A percentile compares a stretch with the other conserved stretches of the same genome.
phyloP scores from a whole-genome alignment of 2,329 filamentous ascomycete genomes.

The Annulohypoxylon truncatum region DNA sequence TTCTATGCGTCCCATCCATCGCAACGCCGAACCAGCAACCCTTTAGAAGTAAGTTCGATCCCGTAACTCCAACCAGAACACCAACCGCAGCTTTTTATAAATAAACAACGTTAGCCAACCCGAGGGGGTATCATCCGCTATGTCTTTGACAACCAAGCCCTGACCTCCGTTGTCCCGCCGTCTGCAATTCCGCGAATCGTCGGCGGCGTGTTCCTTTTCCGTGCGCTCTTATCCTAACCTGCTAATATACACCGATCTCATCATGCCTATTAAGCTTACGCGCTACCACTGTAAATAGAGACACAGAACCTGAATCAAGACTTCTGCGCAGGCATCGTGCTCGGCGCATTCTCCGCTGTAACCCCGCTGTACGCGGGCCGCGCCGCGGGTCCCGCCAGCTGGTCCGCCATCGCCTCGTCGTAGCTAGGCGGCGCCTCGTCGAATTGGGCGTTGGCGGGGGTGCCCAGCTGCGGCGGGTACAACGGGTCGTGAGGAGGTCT shows the following conservation, averaged over 20 bases:
- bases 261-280: not conserved
- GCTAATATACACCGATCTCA: not conserved
- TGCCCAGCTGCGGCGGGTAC: constrained; percentile 69
- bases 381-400: constrained; percentile 71
- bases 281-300: no score
- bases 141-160: not conserved
- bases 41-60: not conserved
- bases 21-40: not conserved
- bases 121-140: constrained; percentile 34
- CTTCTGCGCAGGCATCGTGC: constrained; percentile 54
- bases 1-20: not conserved
- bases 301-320: constrained; percentile 9
- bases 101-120: constrained; percentile 3
- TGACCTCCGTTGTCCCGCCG: no score
- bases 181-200: no score
- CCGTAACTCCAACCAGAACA: not conserved
- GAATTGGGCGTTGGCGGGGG: constrained; percentile 57
- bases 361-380: constrained; percentile 76
- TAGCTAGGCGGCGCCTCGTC: constrained; percentile 94
- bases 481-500: constrained; percentile 57
- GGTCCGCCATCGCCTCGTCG: constrained; percentile 88
- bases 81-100: not conserved
- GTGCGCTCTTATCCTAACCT: not conserved
- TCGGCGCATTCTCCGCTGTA: constrained; percentile 70
- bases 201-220: no score